These are phyloP conservation scores for Fonsecaea pedrosoi DNA, from an alignment of 2,329 filamentous ascomycete species.

Conservation along the genomic window DNA sequence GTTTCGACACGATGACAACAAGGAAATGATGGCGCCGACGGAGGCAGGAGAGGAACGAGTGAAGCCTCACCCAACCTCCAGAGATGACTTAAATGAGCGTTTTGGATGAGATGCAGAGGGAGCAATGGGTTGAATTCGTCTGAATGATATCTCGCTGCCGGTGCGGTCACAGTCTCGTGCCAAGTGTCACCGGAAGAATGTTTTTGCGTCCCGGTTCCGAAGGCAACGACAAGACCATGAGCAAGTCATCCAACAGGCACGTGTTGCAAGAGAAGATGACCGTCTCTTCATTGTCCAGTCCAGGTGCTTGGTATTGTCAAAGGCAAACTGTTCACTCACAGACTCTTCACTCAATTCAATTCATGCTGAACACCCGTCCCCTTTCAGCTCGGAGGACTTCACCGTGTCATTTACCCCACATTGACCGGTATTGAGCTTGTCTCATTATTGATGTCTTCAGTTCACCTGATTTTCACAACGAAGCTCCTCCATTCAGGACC, in stretches of 20 bases:
- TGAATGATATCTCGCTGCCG: constrained; percentile 13
- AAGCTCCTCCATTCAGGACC: not conserved
- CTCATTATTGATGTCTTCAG: not conserved
- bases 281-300: not conserved
- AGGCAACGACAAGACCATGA: not conserved
- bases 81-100: not conserved
- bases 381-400: not conserved
- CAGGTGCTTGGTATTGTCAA: not conserved
- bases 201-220: constrained; percentile 4
- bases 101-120: not conserved
- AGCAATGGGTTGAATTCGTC: constrained; percentile 2
- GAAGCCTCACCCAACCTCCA: not conserved
- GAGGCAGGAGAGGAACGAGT: not conserved
- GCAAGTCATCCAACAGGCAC: not conserved
- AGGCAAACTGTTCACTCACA: constrained; percentile 3
- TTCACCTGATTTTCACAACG: not conserved
- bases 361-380: not conserved
- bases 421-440: not conserved
- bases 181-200: constrained; percentile 16
- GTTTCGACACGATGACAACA: constrained; percentile 3
- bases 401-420: not conserved
- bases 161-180: constrained; percentile 2
- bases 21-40: not conserved
- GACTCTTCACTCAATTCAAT: not conserved
- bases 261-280: not conserved